phyloP scores from a whole-genome alignment of 805 yeast genomes.

The Kuraishia cidri region DNA sequence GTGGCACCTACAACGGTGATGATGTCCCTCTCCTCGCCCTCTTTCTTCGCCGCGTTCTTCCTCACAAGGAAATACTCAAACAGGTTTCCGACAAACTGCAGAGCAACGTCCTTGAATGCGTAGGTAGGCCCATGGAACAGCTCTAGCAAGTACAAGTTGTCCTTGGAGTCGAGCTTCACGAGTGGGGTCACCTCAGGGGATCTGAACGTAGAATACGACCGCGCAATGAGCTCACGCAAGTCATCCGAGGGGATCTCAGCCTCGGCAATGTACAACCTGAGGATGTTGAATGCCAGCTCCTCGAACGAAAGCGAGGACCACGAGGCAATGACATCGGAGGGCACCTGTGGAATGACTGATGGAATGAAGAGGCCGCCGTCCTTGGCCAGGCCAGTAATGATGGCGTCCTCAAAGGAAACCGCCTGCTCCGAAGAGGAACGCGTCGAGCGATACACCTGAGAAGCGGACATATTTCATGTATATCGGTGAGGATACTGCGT shows the following conservation, averaged over 20 bases:
- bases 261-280: conserved; percentile 69
- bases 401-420: conserved; percentile 70
- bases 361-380: conserved; percentile 97
- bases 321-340: conserved; percentile 39
- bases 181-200: conserved; percentile 84
- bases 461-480: conserved; percentile 10
- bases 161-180: conserved; percentile 38
- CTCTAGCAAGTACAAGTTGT: conserved; percentile 71
- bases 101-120: conserved; percentile 97
- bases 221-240: conserved; percentile 48
- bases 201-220: conserved; percentile 88
- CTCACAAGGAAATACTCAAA: conserved; percentile 87
- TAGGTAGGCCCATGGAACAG: conserved; percentile 98
- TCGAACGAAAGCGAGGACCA: conserved; percentile 78
- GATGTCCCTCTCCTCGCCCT: conserved; percentile 52
- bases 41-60: conserved; percentile 46
- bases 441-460: conserved; percentile 73
- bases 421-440: conserved; percentile 45
- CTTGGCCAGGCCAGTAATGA: conserved; percentile 85
- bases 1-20: conserved; percentile 99
- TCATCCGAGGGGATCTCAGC: conserved; percentile 69
- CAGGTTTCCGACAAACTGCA: conserved; percentile 94
- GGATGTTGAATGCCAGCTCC: conserved; percentile 79
- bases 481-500: neutral
- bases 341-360: conserved; percentile 62